Base-by-base conservation (phyloP, 2,329 filamentous ascomycete species). In the Cercospora sesami region DNA sequence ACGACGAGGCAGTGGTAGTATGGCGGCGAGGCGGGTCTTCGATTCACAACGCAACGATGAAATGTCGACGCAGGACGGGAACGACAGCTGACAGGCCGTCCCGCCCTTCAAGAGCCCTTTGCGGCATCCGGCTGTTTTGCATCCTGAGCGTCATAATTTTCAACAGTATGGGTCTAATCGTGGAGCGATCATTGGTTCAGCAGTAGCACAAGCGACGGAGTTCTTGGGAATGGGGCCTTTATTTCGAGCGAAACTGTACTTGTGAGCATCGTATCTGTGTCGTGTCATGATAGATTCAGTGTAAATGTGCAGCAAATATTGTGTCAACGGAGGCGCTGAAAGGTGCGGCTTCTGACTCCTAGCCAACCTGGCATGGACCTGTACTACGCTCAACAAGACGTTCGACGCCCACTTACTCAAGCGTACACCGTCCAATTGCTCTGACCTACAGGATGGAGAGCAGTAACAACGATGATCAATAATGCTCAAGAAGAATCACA, bases 201-300 rank as follows among this genome's bases (percentile, higher is more conserved):
- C 53, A 59, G 51, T 53, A 64, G 51, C 62, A 64, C 62, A 64
- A 64, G 62, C 62, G 62, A 64, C 51, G 62, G 62, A 53, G 62
- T 64, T 64, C 21, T 28, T 42, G 30, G 21, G 36, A 16, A 42
- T 14, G 8, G 33, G 16, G 62, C 31, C 16, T 42, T 58, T 59
- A 26, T 64, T 39, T 31, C 57, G 48, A 64, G 62, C 51, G 51
- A 31, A 59, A 59, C 55, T 64, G 62, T 64, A 64, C 51, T 64
- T 58, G 51, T 64, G 62, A 31, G 60, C 60, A 48, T 62, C 21
- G 36, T 62, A 30, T 45, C 39, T 28, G 60, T 30, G 36, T 42
- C 39, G 21, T 62, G 60, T 62, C 42, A 62, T 51, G 60, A 62
- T 62, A 62, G 60, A 62, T 45, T 30, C 26, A 45, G 14, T 51